These are phyloP conservation scores for Gracilaria caudata DNA, from an alignment of 23 red algal genomes.

Conservation along the genomic window DNA sequence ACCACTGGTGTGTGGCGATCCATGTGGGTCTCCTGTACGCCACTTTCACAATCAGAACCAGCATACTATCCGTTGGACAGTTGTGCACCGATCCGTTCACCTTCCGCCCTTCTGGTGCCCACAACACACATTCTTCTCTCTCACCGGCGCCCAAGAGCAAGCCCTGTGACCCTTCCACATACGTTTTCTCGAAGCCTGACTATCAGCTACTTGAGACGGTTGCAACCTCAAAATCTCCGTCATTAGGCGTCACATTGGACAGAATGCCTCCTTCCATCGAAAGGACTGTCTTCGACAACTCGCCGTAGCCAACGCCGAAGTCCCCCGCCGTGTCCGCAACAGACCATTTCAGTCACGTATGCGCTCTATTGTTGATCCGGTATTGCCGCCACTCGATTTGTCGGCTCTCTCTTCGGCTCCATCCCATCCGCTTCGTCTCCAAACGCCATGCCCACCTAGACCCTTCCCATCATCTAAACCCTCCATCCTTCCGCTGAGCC, in stretches of 20 bases:
- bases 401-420: background rate
- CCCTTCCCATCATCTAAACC: background rate
- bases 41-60: too few species aligned
- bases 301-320: background rate
- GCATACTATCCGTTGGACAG: too few species aligned
- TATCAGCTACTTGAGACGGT: slow-evolving; percentile 79
- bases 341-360: background rate
- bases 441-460: too few species aligned
- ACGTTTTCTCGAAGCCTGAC: slow-evolving; percentile 88
- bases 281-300: slow-evolving; percentile 53
- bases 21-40: too few species aligned
- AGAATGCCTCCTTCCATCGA: slow-evolving; percentile 90
- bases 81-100: too few species aligned
- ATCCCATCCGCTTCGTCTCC: background rate
- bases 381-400: background rate
- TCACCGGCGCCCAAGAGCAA: slow-evolving; percentile 43
- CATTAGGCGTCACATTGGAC: slow-evolving; percentile 79
- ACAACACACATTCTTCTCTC: background rate
- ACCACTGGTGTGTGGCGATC: too few species aligned
- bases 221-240: slow-evolving; percentile 81
- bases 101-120: background rate
- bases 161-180: slow-evolving; percentile 84
- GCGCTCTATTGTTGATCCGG: background rate
- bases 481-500: background rate
- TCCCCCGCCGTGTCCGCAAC: background rate